These are phyloP conservation scores for Colletotrichum plurivorum DNA, from an alignment of 2,329 filamentous ascomycete species.

Conservation along the genomic window DNA sequence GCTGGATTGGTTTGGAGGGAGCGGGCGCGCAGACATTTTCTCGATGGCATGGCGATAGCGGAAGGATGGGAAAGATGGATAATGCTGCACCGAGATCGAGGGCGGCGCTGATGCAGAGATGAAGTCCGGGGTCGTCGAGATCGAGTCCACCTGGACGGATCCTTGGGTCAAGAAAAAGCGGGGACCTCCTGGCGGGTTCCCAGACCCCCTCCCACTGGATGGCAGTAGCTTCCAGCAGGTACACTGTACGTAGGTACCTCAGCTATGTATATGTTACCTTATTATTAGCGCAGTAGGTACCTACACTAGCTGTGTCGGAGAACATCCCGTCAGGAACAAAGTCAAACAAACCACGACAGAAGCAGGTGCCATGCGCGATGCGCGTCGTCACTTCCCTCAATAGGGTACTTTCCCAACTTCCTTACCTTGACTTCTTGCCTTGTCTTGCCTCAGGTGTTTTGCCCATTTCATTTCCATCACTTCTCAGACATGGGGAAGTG, in stretches of 20 bases:
- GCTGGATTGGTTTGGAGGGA: not conserved
- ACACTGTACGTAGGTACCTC: too few species aligned
- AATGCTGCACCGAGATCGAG: constrained; percentile 25
- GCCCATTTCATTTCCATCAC: not conserved
- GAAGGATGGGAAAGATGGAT: constrained; percentile 29
- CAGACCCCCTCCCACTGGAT: not conserved
- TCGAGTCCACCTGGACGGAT: constrained; percentile 35
- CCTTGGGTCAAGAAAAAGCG: constrained; percentile 19
- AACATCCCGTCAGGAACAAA: too few species aligned
- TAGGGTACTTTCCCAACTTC: too few species aligned
- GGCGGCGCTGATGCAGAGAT: constrained; percentile 30
- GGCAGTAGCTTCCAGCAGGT: too few species aligned
- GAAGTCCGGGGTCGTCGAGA: constrained; percentile 32
- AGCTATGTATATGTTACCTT: too few species aligned
- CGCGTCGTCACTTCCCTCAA: too few species aligned
- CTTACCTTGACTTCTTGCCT: too few species aligned
- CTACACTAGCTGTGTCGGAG: too few species aligned
- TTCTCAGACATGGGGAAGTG: constrained; percentile 19
- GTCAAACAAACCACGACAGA: too few species aligned
- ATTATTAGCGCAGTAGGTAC: too few species aligned
- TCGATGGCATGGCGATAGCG: constrained; percentile 33
- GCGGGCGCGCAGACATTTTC: not conserved
- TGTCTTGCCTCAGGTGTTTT: too few species aligned
- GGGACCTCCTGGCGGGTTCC: not conserved
- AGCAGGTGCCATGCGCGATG: too few species aligned